These are phyloP conservation scores for Colletotrichum abscissum DNA, from an alignment of 2,329 filamentous ascomycete genomes.

Conservation along the genomic window DNA sequence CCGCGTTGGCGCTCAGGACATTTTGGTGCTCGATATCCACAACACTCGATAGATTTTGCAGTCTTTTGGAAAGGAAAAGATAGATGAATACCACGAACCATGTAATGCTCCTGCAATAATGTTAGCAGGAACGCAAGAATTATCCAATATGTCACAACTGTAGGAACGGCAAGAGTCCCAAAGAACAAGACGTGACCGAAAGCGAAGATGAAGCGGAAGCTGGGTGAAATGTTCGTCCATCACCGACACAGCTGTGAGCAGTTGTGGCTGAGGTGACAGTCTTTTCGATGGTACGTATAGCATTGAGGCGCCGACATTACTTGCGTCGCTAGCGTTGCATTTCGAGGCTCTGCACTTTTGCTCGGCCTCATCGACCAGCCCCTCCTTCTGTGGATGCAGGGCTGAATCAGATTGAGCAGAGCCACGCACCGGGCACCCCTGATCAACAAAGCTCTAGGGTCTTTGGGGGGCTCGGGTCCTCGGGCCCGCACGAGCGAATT, in stretches of 20 bases:
- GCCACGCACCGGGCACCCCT: conserved; percentile 9
- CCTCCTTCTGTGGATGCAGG: neutral
- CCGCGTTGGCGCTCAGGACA: conserved; percentile 82
- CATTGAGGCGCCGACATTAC: conserved; percentile 3
- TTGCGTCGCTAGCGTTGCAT: conserved; percentile 22
- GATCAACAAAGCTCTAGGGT: conserved; percentile 1
- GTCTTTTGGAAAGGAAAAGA: conserved; percentile 5
- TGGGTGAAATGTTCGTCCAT: conserved; percentile 3
- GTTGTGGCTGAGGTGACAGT: conserved; percentile 7
- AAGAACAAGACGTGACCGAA: neutral
- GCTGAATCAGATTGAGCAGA: neutral
- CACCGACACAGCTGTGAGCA: conserved; percentile 7
- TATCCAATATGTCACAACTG: neutral
- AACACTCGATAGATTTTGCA: conserved; percentile 69
- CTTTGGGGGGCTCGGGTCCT: neutral
- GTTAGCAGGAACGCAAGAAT: neutral
- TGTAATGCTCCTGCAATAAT: conserved; percentile 15
- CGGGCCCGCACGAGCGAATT: conserved; percentile 2
- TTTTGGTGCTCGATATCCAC: conserved; percentile 86
- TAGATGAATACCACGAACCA: conserved; percentile 20
- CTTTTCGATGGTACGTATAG: neutral
- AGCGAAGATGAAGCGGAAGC: neutral
- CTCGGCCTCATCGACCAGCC: neutral
- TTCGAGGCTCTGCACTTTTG: conserved; percentile 15
- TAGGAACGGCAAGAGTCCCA: neutral